These are phyloP conservation scores for Barnettozyma vustinii DNA, from an alignment of 805 yeast genomes.

Conservation along the genomic window DNA sequence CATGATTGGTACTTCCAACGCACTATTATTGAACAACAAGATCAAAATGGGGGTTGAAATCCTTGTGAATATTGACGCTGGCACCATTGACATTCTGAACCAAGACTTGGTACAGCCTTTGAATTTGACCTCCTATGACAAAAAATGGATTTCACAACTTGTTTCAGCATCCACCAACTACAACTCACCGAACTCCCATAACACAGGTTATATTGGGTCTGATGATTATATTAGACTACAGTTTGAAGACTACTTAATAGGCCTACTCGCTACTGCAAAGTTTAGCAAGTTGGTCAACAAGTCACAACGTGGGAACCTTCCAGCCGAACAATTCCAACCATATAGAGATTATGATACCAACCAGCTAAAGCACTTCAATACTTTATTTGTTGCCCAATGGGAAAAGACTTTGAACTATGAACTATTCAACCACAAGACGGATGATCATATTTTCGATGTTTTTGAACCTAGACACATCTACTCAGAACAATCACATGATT, in stretches of 20 bases:
- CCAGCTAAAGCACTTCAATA: conserved; percentile 38
- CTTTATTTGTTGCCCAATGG: conserved; percentile 48
- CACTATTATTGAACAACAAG: conserved; percentile 65
- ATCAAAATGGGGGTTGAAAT: conserved; percentile 55
- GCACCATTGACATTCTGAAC: conserved; percentile 42
- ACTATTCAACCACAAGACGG: conserved; percentile 52
- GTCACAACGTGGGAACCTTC: conserved; percentile 31
- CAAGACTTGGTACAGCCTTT: conserved; percentile 38
- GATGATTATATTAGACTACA: conserved; percentile 86
- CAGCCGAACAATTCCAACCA: conserved; percentile 25
- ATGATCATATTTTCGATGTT: conserved; percentile 63
- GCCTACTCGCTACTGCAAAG: conserved; percentile 68
- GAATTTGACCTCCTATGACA: conserved; percentile 55
- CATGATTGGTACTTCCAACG: conserved; percentile 84
- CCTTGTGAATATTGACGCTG: conserved; percentile 59
- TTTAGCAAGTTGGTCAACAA: conserved; percentile 49
- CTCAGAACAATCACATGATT: conserved; percentile 15
- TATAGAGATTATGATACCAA: conserved; percentile 25
- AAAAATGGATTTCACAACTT: conserved; percentile 65
- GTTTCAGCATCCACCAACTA: conserved; percentile 36
- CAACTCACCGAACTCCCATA: conserved; percentile 30
- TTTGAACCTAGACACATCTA: conserved; percentile 43
- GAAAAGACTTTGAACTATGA: conserved; percentile 46
- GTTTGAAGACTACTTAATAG: conserved; percentile 85
- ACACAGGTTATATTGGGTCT: conserved; percentile 56